These are phyloP conservation scores for Colletotrichum tropicale DNA, from an alignment of 2,329 filamentous ascomycete species.

Conservation along the genomic window DNA sequence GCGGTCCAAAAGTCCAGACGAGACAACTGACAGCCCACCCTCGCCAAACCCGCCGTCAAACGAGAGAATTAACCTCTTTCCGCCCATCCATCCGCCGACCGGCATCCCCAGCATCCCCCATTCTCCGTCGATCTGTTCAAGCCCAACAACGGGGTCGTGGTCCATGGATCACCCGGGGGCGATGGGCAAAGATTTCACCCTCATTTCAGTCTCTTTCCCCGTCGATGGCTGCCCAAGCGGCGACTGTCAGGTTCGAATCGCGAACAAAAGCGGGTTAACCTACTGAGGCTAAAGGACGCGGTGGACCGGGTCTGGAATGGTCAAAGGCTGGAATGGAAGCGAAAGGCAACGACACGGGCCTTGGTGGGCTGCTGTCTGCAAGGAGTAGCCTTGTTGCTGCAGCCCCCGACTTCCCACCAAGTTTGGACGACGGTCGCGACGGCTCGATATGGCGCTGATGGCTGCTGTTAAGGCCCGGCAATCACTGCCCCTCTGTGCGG, in stretches of 20 bases:
- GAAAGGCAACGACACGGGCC: constrained; percentile 11
- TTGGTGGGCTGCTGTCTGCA: not conserved
- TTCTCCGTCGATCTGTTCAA: constrained; percentile 13
- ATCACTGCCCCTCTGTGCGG: not conserved
- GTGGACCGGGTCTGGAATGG: constrained; percentile 12
- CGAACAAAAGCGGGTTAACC: not conserved
- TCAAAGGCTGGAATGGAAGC: constrained; percentile 8
- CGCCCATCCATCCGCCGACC: not conserved
- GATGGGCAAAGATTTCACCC: not conserved
- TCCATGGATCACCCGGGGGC: not conserved
- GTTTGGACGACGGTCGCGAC: not conserved
- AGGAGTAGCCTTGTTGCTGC: constrained; percentile 15
- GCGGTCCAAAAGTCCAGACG: not conserved
- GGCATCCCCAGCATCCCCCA: constrained; percentile 2
- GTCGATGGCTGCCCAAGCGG: constrained; percentile 19
- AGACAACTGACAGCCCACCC: not conserved
- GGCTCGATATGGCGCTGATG: constrained; percentile 1
- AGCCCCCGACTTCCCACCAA: not conserved
- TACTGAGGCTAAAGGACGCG: not conserved
- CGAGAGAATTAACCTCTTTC: constrained; percentile 1
- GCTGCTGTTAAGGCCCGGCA: constrained; percentile 2
- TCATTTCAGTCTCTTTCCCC: not conserved
- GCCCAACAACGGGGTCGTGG: constrained; percentile 8
- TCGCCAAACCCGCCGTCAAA: not conserved
- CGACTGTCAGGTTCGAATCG: constrained; percentile 14